Evolutionary conservation across 177 flowering plant genomes (phyloP).

Genomic region (Vitis hybrid): DNA sequence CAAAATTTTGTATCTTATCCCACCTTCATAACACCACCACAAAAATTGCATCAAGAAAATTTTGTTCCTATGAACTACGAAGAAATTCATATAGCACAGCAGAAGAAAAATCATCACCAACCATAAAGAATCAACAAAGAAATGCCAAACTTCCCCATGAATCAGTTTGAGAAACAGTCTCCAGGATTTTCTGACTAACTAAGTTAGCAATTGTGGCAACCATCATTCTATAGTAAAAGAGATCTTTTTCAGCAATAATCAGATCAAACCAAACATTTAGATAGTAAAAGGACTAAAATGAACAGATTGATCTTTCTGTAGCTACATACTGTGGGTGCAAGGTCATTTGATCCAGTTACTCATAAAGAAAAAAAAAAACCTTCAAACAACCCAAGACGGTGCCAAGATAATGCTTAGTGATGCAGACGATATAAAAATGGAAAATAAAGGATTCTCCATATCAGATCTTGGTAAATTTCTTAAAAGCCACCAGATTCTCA

Average conservation of each 20-base stretch:
- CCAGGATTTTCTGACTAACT: too few species aligned
- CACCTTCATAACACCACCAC: too few species aligned
- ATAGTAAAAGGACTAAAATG: too few species aligned
- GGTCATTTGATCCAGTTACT: too few species aligned
- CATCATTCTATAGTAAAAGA: background rate
- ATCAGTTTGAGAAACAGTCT: background rate
- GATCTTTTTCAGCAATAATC: background rate
- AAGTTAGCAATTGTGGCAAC: too few species aligned
- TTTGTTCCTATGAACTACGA: background rate
- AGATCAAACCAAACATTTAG: background rate
- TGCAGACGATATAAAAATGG: background rate
- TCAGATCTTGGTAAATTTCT: too few species aligned
- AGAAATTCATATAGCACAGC: background rate
- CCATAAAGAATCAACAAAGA: background rate
- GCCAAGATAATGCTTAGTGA: background rate
- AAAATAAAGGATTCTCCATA: too few species aligned
- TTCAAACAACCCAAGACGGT: background rate
- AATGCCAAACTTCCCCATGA: background rate
- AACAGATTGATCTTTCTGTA: too few species aligned
- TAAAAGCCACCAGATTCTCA: too few species aligned
- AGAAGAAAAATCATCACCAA: background rate
- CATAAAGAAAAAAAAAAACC: background rate
- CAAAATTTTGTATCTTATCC: too few species aligned
- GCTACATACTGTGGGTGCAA: too few species aligned
- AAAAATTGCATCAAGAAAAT: too few species aligned